Evolutionary conservation across 176 grass and related monocot genomes (phyloP).

Genomic region (Carex scoparia): DNA sequence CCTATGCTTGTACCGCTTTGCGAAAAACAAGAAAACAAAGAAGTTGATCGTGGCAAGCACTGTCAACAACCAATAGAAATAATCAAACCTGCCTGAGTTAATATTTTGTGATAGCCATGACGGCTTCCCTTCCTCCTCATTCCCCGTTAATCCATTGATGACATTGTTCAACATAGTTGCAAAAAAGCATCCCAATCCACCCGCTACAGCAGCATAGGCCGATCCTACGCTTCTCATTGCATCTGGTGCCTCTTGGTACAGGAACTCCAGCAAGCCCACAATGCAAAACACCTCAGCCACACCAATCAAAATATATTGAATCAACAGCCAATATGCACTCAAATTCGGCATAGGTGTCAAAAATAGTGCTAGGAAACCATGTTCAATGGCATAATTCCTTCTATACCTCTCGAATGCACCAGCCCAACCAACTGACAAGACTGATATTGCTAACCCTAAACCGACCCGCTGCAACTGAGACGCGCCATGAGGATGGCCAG

Average conservation of each 20-base stretch:
- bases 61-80: conserved; percentile 75
- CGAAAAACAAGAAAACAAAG: conserved; percentile 52
- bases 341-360: conserved; percentile 72
- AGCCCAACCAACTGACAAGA: conserved; percentile 77
- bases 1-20: conserved; percentile 67
- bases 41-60: conserved; percentile 67
- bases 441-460: conserved; percentile 58
- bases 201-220: conserved; percentile 82
- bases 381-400: conserved; percentile 53
- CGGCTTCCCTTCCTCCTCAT: conserved; percentile 26
- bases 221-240: conserved; percentile 87
- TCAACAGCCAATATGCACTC: conserved; percentile 90
- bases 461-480: conserved; percentile 88
- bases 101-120: conserved; percentile 93
- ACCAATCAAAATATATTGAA: conserved; percentile 90
- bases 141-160: conserved; percentile 52
- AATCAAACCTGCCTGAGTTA: conserved; percentile 74
- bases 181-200: conserved; percentile 77
- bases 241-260: conserved; percentile 96
- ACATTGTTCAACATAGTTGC: conserved; percentile 73
- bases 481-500: conserved; percentile 79
- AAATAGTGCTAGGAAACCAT: conserved; percentile 54
- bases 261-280: conserved; percentile 83
- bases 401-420: conserved; percentile 77
- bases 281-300: conserved; percentile 90